These are phyloP conservation scores for Sporothrix globosa DNA, from an alignment of 2,329 filamentous ascomycete species.

Conservation along the genomic window DNA sequence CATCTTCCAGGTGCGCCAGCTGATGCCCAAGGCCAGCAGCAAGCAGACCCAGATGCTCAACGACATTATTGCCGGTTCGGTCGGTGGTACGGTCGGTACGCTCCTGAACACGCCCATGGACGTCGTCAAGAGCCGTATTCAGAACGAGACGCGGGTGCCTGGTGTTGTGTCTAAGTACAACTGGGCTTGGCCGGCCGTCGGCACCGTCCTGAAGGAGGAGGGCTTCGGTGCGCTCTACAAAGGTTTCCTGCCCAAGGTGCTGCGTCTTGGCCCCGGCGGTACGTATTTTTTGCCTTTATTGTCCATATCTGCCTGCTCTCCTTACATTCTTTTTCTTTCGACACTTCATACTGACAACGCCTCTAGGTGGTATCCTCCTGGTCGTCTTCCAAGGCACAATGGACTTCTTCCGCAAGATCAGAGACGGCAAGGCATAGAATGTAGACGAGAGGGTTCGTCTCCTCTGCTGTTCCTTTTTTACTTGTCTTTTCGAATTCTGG, in stretches of 20 bases:
- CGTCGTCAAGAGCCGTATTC: conserved; percentile 96
- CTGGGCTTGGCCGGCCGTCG: conserved; percentile 91
- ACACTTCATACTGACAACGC: conserved; percentile 35
- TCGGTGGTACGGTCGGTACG: conserved; percentile 83
- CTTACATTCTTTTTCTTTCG: too few relatives aligned
- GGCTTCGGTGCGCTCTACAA: conserved; percentile 93
- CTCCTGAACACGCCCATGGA: conserved; percentile 92
- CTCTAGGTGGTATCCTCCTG: conserved; percentile 67
- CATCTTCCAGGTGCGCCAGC: conserved; percentile 91
- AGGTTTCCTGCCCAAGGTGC: conserved; percentile 94
- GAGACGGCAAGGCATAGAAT: conserved; percentile 38
- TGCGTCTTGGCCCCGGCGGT: conserved; percentile 69
- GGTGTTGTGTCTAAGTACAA: conserved; percentile 92
- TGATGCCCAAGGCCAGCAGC: conserved; percentile 78
- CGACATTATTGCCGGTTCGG: conserved; percentile 76
- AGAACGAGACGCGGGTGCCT: conserved; percentile 85
- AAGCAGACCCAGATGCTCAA: conserved; percentile 83
- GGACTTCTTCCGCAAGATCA: conserved; percentile 83
- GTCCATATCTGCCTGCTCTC: conserved; percentile 39
- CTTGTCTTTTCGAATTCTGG: not conserved
- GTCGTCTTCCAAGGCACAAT: conserved; percentile 86
- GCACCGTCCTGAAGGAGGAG: conserved; percentile 88
- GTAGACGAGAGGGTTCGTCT: not conserved
- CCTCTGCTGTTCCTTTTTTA: conserved; percentile 3
- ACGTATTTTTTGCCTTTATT: conserved; percentile 41